These are phyloP conservation scores for Pseudophaeomoniella oleicola DNA, from an alignment of 2,329 filamentous ascomycete species.

Conservation along the genomic window DNA sequence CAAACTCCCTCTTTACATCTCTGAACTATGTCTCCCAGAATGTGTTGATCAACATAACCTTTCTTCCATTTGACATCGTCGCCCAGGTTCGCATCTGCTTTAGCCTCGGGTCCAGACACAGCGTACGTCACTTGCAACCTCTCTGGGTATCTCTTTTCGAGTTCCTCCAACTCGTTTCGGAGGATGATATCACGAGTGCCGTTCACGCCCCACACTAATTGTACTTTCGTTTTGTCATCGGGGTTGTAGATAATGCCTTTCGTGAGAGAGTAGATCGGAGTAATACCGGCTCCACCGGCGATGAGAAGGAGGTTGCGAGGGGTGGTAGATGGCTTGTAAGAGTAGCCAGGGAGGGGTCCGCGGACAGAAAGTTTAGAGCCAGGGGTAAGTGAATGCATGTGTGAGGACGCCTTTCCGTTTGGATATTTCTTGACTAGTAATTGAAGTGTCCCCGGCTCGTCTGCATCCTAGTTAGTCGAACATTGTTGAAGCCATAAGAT, in stretches of 20 bases:
- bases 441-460: slow-evolving; percentile 44
- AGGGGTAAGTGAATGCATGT: slow-evolving; percentile 51
- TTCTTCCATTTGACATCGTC: slow-evolving; percentile 29
- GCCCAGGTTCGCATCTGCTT: slow-evolving; percentile 13
- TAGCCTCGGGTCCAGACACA: slow-evolving; percentile 29
- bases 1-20: slow-evolving; percentile 11
- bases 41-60: slow-evolving; percentile 43
- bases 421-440: slow-evolving; percentile 57
- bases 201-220: slow-evolving; percentile 53
- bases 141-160: slow-evolving; percentile 35
- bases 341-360: slow-evolving; percentile 37
- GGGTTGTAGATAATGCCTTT: slow-evolving; percentile 48
- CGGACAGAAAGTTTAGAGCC: slow-evolving; percentile 48
- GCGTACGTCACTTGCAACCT: slow-evolving; percentile 45
- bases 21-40: slow-evolving; percentile 38
- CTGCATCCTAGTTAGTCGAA: too few species aligned
- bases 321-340: slow-evolving; percentile 36
- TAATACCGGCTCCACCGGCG: slow-evolving; percentile 60
- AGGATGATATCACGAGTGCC: slow-evolving; percentile 48
- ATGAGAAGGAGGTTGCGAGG: slow-evolving; percentile 43
- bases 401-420: slow-evolving; percentile 45
- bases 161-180: slow-evolving; percentile 37
- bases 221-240: slow-evolving; percentile 46
- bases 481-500: slow-evolving; percentile 3
- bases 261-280: slow-evolving; percentile 52